Conservation (phyloP, 495 filamentous ascomycete species). For the Polyplosphaeria fusca region DNA sequence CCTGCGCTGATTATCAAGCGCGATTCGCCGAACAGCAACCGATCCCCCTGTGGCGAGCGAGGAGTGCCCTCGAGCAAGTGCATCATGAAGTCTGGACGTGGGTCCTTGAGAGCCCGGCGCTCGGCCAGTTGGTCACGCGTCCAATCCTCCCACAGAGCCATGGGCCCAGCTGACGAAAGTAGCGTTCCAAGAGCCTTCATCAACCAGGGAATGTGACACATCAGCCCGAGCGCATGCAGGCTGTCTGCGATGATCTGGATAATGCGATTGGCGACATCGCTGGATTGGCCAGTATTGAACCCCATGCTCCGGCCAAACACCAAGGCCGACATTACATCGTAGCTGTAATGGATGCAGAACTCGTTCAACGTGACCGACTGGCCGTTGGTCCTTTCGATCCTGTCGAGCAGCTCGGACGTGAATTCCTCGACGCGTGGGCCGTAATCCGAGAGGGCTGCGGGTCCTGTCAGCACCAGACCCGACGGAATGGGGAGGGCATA, state of each 20-base stretch:
- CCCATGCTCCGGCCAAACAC: conserved; percentile 6
- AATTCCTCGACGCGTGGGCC: conserved; percentile 7
- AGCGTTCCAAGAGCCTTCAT: neutral
- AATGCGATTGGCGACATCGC: conserved; percentile 1
- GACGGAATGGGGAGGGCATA: too few species aligned
- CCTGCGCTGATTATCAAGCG: conserved; percentile 37
- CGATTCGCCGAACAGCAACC: conserved; percentile 31
- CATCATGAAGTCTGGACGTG: neutral
- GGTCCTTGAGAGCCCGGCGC: conserved; percentile 7
- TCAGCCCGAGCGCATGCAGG: neutral
- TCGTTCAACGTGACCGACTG: neutral
- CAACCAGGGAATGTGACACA: conserved; percentile 6
- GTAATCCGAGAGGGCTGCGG: conserved; percentile 8
- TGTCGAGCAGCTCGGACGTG: conserved; percentile 3
- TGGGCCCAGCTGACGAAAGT: neutral
- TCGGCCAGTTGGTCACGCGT: neutral
- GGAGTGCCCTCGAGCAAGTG: neutral
- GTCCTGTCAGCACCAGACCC: too few species aligned
- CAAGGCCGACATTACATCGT: conserved; percentile 3
- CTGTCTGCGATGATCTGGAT: neutral
- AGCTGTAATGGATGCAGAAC: conserved; percentile 5
- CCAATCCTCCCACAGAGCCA: conserved; percentile 6
- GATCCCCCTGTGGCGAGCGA: neutral
- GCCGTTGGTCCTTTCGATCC: neutral
- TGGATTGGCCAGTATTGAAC: conserved; percentile 4